phyloP scores from a whole-genome alignment of 2,329 filamentous ascomycete species.

The Paradendryphiella salina region DNA sequence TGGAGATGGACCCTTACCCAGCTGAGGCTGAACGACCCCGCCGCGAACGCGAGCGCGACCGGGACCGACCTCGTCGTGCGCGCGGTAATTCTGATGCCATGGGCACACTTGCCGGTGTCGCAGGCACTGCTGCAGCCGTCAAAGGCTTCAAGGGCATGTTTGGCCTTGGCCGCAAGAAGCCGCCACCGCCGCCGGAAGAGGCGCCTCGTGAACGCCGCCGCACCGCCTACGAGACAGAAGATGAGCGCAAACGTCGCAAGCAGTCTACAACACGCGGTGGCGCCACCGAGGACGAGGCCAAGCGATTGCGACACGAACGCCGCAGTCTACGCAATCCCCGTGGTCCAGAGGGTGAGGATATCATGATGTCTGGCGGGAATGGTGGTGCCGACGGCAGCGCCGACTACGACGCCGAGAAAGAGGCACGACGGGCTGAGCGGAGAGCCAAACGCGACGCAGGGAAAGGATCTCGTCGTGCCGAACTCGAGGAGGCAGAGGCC shows the following conservation, averaged over 20 bases:
- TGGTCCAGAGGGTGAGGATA: conserved; percentile 31
- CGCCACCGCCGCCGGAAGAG: conserved; percentile 31
- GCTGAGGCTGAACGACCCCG: conserved; percentile 49
- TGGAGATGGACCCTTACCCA: conserved; percentile 50
- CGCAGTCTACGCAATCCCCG: conserved; percentile 39
- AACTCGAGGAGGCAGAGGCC: conserved; percentile 43
- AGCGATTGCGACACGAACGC: conserved; percentile 43
- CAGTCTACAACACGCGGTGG: conserved; percentile 42
- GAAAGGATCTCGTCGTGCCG: conserved; percentile 38
- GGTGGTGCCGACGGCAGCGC: conserved; percentile 34
- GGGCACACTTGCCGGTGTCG: conserved; percentile 50
- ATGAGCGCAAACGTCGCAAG: conserved; percentile 45
- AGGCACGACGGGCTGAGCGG: conserved; percentile 45
- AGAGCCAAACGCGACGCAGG: conserved; percentile 43
- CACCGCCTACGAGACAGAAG: conserved; percentile 43
- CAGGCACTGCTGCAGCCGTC: conserved; percentile 48
- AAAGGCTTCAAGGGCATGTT: conserved; percentile 61
- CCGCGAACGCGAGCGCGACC: conserved; percentile 47
- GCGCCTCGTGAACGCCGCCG: conserved; percentile 41
- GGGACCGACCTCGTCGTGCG: conserved; percentile 46
- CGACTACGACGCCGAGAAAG: conserved; percentile 42
- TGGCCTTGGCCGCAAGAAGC: conserved; percentile 47
- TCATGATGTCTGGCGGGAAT: conserved; percentile 31
- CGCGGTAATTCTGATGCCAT: conserved; percentile 66
- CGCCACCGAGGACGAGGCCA: conserved; percentile 44